Evolutionary conservation across 2,329 filamentous ascomycete species (phyloP).

Genomic region (Microcyclosporella mali): DNA sequence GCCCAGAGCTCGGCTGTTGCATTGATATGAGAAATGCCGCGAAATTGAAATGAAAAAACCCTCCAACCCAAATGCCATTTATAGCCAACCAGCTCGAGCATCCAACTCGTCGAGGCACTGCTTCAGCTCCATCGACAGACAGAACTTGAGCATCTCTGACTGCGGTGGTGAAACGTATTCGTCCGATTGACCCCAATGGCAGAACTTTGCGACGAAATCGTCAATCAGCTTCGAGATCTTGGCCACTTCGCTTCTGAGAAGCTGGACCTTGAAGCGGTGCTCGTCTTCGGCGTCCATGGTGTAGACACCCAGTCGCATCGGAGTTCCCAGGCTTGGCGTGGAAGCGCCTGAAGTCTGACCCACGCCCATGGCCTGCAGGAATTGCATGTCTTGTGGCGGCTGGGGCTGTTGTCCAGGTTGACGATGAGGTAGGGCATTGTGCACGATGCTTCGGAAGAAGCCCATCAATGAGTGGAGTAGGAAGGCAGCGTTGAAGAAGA

Average conservation of each 20-base stretch:
- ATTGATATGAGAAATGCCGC: no score
- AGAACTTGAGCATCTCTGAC: background rate
- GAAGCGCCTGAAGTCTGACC: background rate
- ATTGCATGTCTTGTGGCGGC: background rate
- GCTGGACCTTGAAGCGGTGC: background rate
- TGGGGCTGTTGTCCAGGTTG: no score
- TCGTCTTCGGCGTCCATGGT: background rate
- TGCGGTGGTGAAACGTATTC: background rate
- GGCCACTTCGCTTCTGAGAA: background rate
- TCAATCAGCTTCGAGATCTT: background rate
- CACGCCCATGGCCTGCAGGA: background rate
- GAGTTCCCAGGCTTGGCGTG: background rate
- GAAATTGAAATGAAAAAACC: no score
- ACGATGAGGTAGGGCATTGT: background rate
- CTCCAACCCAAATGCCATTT: no score
- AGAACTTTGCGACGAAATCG: background rate
- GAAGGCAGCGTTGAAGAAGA: background rate
- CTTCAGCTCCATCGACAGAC: slow-evolving; percentile 1
- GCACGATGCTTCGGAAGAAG: background rate
- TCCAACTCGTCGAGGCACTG: background rate
- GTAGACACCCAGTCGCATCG: background rate
- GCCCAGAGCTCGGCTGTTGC: no score
- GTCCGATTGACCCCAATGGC: background rate
- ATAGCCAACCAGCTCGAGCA: background rate
- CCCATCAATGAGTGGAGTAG: background rate